A percentile compares a stretch with the other conserved stretches of the same genome.
Evolutionary conservation across 2,329 filamentous ascomycete species (phyloP).

Genomic region (Beauveria australis): DNA sequence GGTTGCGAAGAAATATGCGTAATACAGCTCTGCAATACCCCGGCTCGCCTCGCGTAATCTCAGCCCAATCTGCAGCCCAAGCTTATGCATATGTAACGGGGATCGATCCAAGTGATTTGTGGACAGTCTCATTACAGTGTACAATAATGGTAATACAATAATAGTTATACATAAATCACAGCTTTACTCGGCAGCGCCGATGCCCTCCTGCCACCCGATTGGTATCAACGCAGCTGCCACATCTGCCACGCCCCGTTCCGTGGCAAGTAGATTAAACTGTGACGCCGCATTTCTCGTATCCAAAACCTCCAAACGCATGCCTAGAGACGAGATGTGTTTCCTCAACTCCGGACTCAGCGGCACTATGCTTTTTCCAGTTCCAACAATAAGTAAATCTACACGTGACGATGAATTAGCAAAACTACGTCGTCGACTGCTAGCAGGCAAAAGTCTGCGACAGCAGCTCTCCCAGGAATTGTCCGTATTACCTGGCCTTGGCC

Average conservation of each 20-base stretch:
- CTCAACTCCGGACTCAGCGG: conserved; percentile 71
- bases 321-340: conserved; percentile 63
- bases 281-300: conserved; percentile 91
- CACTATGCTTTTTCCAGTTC: conserved; percentile 66
- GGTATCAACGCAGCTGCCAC: conserved; percentile 85
- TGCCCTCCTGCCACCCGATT: conserved; percentile 66
- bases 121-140: background rate
- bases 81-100: background rate
- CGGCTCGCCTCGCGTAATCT: no score
- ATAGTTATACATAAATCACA: background rate
- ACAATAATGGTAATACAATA: conserved; percentile 9
- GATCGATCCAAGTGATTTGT: no score
- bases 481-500: conserved; percentile 73
- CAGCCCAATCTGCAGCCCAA: background rate
- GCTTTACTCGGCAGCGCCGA: conserved; percentile 28
- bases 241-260: conserved; percentile 76
- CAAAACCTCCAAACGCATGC: conserved; percentile 78
- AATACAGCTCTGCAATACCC: no score
- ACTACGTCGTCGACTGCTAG: background rate
- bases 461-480: background rate
- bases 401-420: background rate
- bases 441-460: background rate
- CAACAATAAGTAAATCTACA: conserved; percentile 80
- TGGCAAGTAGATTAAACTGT: conserved; percentile 92
- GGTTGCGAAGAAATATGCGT: no score